These are phyloP conservation scores for Oleoguttula mirabilis DNA, from an alignment of 495 filamentous ascomycete species.

Conservation along the genomic window DNA sequence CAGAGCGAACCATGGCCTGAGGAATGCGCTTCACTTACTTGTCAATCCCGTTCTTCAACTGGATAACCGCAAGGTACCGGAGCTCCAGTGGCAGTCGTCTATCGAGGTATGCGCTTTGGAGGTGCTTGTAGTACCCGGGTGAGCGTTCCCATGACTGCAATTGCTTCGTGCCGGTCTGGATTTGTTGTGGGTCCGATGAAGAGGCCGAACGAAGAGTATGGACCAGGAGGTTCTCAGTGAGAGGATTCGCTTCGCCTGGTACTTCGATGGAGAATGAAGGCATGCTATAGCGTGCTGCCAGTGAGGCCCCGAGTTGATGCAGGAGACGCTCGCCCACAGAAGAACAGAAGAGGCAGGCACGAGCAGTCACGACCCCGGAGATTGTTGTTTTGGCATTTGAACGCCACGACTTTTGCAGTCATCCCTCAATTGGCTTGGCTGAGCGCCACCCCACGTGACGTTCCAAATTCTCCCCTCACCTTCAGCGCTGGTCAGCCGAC, in stretches of 20 bases:
- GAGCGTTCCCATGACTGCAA: constrained; percentile 73
- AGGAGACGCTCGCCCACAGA: not conserved
- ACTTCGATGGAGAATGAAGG: constrained; percentile 36
- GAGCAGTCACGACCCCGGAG: not conserved
- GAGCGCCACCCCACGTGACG: too few relatives aligned
- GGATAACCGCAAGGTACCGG: constrained; percentile 81
- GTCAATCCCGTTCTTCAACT: constrained; percentile 91
- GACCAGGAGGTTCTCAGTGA: constrained; percentile 55
- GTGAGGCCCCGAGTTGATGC: too few relatives aligned
- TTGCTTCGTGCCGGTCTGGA: constrained; percentile 71
- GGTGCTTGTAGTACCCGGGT: constrained; percentile 59
- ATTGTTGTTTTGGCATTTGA: not conserved
- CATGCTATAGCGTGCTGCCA: too few relatives aligned
- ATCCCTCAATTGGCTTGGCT: too few relatives aligned
- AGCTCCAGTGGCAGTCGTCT: constrained; percentile 58
- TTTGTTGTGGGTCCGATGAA: constrained; percentile 59
- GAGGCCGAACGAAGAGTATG: constrained; percentile 58
- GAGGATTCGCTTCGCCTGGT: constrained; percentile 49
- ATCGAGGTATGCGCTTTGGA: constrained; percentile 71
- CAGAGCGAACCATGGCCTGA: too few relatives aligned
- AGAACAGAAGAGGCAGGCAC: not conserved
- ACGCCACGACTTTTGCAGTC: not conserved
- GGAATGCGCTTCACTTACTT: too few relatives aligned
- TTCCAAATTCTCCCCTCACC: too few relatives aligned
- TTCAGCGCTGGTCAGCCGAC: too few relatives aligned